phyloP scores from a whole-genome alignment of 768 basidiomycete species.

The Auricularia sp. region DNA sequence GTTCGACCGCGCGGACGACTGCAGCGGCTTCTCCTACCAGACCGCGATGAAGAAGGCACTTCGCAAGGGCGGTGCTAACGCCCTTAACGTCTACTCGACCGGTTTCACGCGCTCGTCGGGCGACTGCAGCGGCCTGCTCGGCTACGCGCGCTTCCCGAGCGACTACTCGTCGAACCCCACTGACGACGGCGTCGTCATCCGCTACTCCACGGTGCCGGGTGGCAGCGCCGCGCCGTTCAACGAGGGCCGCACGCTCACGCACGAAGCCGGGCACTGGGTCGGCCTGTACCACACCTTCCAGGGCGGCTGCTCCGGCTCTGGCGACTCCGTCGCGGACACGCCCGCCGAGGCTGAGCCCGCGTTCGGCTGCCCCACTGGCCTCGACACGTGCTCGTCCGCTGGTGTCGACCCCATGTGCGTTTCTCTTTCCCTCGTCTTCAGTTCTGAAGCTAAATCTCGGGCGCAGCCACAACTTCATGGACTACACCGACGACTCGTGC shows the following conservation, averaged over 20 bases:
- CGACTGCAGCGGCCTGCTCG: slow-evolving; percentile 34
- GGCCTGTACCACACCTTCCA: slow-evolving; percentile 49
- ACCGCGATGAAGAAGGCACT: slow-evolving; percentile 39
- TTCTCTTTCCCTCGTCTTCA: too few relatives aligned
- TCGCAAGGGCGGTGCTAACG: slow-evolving; percentile 28
- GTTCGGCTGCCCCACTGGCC: slow-evolving; percentile 24
- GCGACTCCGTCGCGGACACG: slow-evolving; percentile 31
- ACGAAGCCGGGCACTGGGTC: slow-evolving; percentile 54
- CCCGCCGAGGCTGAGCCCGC: slow-evolving; percentile 15
- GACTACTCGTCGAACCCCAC: slow-evolving; percentile 27
- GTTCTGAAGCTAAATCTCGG: too few relatives aligned
- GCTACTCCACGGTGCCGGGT: slow-evolving; percentile 25
- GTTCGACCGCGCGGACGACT: slow-evolving; percentile 31
- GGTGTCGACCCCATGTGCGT: slow-evolving; percentile 10
- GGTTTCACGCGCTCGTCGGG: slow-evolving; percentile 23
- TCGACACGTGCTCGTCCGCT: slow-evolving; percentile 23
- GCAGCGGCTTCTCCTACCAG: slow-evolving; percentile 24
- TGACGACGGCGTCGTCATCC: slow-evolving; percentile 39
- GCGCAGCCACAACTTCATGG: slow-evolving; percentile 28
- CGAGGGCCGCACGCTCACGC: slow-evolving; percentile 34
- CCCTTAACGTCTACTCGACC: slow-evolving; percentile 38
- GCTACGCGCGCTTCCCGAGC: slow-evolving; percentile 45
- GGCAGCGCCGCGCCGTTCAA: slow-evolving; percentile 34
- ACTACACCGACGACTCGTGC: slow-evolving; percentile 24
- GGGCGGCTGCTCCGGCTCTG: slow-evolving; percentile 14